phyloP scores from a whole-genome alignment of 1,284 basidiomycete genomes.

The Irpex sp. region DNA sequence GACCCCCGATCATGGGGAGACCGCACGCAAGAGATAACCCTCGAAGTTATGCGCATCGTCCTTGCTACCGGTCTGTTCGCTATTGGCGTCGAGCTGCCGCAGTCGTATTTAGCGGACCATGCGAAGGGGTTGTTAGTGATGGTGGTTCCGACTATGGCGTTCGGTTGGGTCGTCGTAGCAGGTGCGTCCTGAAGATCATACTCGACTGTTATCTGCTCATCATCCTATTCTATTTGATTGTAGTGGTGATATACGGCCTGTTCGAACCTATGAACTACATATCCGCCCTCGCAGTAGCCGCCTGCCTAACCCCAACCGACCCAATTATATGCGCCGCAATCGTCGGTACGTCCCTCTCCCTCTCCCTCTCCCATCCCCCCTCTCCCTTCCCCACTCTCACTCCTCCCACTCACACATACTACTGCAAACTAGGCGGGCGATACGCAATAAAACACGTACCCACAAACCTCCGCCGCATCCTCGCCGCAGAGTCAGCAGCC shows the following conservation, averaged over 20 bases:
- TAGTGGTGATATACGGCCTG: conserved; percentile 45
- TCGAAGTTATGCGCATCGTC: conserved; percentile 73
- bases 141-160: conserved; percentile 76
- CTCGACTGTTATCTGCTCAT: too few relatives aligned
- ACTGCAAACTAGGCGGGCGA: conserved; percentile 70
- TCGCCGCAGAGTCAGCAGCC: conserved; percentile 89
- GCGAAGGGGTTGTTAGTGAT: conserved; percentile 53
- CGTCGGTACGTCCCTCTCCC: conserved; percentile 33
- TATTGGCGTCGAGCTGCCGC: conserved; percentile 69
- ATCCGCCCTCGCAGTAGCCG: conserved; percentile 80
- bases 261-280: conserved; percentile 68
- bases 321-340: conserved; percentile 71
- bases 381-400: too few relatives aligned
- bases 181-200: conserved; percentile 29
- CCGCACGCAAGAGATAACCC: conserved; percentile 55
- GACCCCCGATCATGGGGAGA: conserved; percentile 74
- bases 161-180: conserved; percentile 67
- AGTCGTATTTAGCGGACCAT: conserved; percentile 59
- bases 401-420: not conserved
- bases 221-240: not conserved
- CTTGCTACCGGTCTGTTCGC: conserved; percentile 67
- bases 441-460: conserved; percentile 90
- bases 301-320: conserved; percentile 92
- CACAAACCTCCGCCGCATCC: conserved; percentile 71
- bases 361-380: not conserved